Evolutionary conservation across 2,329 filamentous ascomycete species (phyloP).

Genomic region (Dothiorella sarmentorum): DNA sequence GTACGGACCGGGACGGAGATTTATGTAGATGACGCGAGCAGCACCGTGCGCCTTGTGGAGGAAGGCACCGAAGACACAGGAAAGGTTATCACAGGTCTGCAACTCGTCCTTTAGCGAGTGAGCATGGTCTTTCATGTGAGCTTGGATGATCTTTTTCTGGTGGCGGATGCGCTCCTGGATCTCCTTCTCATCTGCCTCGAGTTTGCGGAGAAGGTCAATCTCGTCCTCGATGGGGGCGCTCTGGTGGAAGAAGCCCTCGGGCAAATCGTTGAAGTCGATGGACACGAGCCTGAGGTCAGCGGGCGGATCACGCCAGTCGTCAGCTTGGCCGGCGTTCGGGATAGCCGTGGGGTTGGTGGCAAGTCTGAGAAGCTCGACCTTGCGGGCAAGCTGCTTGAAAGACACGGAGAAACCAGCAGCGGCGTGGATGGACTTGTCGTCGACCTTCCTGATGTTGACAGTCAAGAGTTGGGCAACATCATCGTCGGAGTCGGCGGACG

Average conservation of each 20-base stretch:
- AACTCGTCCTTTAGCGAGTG: conserved; percentile 39
- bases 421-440: conserved; percentile 31
- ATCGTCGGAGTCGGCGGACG: conserved; percentile 24
- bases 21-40: conserved; percentile 31
- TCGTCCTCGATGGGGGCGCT: conserved; percentile 35
- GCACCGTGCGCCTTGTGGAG: conserved; percentile 35
- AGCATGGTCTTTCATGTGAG: conserved; percentile 29
- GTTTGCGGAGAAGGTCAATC: conserved; percentile 39
- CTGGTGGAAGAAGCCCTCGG: conserved; percentile 12
- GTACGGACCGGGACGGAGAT: conserved; percentile 27
- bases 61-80: conserved; percentile 41
- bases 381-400: conserved; percentile 37
- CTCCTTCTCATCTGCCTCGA: conserved; percentile 37
- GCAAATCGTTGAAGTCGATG: conserved; percentile 19
- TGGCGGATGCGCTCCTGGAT: conserved; percentile 37
- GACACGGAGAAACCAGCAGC: conserved; percentile 39
- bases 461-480: conserved; percentile 36
- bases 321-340: conserved; percentile 27
- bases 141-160: conserved; percentile 35
- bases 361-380: conserved; percentile 36
- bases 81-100: conserved; percentile 41
- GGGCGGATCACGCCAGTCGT: conserved; percentile 38
- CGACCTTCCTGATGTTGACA: conserved; percentile 38
- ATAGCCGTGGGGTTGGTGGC: conserved; percentile 32
- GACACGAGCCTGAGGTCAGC: conserved; percentile 31